These are phyloP conservation scores for Thraustotheca clavata DNA, from an alignment of 352 stramenopile genomes.

Conservation along the genomic window DNA sequence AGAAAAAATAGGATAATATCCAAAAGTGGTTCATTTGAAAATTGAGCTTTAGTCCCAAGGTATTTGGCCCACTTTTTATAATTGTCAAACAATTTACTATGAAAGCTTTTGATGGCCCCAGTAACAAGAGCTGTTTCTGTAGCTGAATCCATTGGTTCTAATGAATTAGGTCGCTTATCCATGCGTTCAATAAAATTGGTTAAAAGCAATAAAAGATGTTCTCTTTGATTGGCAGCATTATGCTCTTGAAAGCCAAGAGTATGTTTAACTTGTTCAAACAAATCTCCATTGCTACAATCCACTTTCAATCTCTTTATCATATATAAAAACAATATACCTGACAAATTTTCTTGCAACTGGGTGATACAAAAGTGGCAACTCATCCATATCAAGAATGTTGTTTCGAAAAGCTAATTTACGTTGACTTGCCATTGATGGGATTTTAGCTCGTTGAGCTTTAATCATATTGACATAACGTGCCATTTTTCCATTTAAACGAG, in stretches of 20 bases:
- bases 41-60: constrained; percentile 63
- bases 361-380: background rate
- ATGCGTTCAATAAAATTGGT: background rate
- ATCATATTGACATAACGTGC: constrained; percentile 17
- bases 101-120: constrained; percentile 30
- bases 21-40: constrained; percentile 67
- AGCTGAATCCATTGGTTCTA: background rate
- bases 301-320: constrained; percentile 2
- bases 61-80: constrained; percentile 87
- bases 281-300: constrained; percentile 11
- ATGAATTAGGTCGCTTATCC: background rate
- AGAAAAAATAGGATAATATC: constrained; percentile 79
- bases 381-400: constrained; percentile 7
- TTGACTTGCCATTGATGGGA: background rate
- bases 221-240: constrained; percentile 18
- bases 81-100: constrained; percentile 68
- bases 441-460: constrained; percentile 1
- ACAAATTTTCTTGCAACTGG: background rate
- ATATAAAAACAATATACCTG: background rate
- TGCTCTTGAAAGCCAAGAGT: constrained; percentile 6
- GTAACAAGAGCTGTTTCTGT: constrained; percentile 3
- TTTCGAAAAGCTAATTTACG: background rate
- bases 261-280: background rate
- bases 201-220: background rate
- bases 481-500: constrained; percentile 2